Conservation (phyloP, 306 rosid genomes). For the Cucumis sativus region Cucumber_9930_V3 NC_026659.2:24183501-24184000, state of each 20-base stretch:
- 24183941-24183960: too few relatives aligned
- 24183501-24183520: constrained; percentile 39
- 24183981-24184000: too few relatives aligned
- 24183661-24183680: constrained; percentile 66
- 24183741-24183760: constrained; percentile 78
- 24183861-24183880: too few relatives aligned
- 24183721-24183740: constrained; percentile 90
- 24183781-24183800: constrained; percentile 90
- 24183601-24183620: constrained; percentile 69
- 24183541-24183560: constrained; percentile 65
- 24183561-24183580: constrained; percentile 58
- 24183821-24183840: background rate
- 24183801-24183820: constrained; percentile 32
- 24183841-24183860: background rate
- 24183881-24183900: too few relatives aligned
- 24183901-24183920: too few relatives aligned
- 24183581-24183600: constrained; percentile 70
- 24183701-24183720: constrained; percentile 64
- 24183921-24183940: too few relatives aligned
- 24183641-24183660: constrained; percentile 33
- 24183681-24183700: constrained; percentile 65
- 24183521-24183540: constrained; percentile 62
- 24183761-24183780: constrained; percentile 81
- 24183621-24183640: constrained; percentile 58
- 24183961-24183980: too few relatives aligned